Evolutionary conservation across 2,329 filamentous ascomycete genomes (phyloP), one percentile per base, ranked within the genome.

Genomic region (Rhinocladiella mackenziei): DNA sequence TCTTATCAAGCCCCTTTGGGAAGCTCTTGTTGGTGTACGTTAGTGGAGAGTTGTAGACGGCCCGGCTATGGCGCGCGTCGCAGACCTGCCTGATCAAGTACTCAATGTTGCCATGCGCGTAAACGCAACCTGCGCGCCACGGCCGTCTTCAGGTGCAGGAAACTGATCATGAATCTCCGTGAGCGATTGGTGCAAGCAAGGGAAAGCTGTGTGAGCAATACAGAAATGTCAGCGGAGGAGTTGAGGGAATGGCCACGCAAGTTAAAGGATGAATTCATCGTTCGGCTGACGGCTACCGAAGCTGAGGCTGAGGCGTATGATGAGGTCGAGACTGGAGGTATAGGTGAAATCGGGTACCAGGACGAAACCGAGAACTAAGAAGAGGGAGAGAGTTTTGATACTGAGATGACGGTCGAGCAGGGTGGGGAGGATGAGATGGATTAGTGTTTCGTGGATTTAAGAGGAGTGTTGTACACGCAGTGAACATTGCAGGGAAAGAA

Each of bases 261-360:
- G 48, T 63, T 92, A 9, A 86, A 91, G 60, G 75, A 75, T 36
- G 86, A 94, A 41, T 95, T 95, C 58, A 73, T 85, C 5, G 56
- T 72, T 3, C 71, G 77, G 5, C 89, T 94, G 86, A 74, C 78
- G 15, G 74, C 73, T 34, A 57, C 54, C 3, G 64, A 68, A 8
- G 38, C 34, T 13, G 35, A 40, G 19, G 31, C 4, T 13, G 32
- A 17, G 10, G 15, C n/a, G 20, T 20, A 23, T 9, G 22, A 22
- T 5, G 19, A n/a, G 19, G 26, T 2, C 13, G 3, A 19, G 7
- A 20, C 14, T 34, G 31, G 19, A 18, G 31, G n/a, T 9, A n/a
- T 15, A 22, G 22, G 13, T 15, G 2, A 22, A 15, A 18, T 7
- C 17, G 11, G 33, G 13, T 23, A 31, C 8, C 13, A 39, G 11